Evolutionary conservation across 495 filamentous ascomycete species (phyloP).

Genomic region (Podospora pseudocomata): DNA sequence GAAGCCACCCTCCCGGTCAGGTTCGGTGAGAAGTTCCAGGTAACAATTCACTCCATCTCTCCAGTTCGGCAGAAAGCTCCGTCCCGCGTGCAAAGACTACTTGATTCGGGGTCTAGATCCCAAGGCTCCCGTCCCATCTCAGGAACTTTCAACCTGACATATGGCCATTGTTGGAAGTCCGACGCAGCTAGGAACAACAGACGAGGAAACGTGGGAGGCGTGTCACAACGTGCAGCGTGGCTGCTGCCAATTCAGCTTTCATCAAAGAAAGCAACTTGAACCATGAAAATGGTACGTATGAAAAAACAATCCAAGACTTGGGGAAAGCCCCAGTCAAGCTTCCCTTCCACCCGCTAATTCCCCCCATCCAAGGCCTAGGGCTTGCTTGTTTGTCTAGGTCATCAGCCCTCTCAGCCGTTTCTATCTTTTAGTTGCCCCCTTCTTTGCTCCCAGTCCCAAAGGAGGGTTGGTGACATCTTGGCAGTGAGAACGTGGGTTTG

Average conservation of each 20-base stretch:
- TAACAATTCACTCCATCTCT: too few species aligned
- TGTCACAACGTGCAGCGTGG: background rate
- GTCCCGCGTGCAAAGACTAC: too few species aligned
- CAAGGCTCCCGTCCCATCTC: background rate
- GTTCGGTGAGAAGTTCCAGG: background rate
- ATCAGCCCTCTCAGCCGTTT: background rate
- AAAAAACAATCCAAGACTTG: background rate
- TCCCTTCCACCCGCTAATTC: background rate
- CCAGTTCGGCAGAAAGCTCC: too few species aligned
- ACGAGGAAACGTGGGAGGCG: background rate
- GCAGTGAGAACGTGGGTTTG: conserved; percentile 11
- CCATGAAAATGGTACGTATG: background rate
- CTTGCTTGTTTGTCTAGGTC: background rate
- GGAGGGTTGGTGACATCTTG: background rate
- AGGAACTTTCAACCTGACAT: background rate
- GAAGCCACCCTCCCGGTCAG: background rate
- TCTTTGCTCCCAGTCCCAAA: background rate
- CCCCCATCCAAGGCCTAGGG: background rate
- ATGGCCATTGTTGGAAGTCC: background rate
- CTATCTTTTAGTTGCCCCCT: background rate
- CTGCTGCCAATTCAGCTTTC: background rate
- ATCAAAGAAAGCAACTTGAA: background rate
- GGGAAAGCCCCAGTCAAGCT: background rate
- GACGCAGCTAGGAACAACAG: background rate
- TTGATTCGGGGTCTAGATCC: too few species aligned